A percentile compares a stretch with the other conserved stretches of the same genome.
phyloP scores from a whole-genome alignment of 2,329 filamentous ascomycete species.

The Endocalyx cinctus region DNA sequence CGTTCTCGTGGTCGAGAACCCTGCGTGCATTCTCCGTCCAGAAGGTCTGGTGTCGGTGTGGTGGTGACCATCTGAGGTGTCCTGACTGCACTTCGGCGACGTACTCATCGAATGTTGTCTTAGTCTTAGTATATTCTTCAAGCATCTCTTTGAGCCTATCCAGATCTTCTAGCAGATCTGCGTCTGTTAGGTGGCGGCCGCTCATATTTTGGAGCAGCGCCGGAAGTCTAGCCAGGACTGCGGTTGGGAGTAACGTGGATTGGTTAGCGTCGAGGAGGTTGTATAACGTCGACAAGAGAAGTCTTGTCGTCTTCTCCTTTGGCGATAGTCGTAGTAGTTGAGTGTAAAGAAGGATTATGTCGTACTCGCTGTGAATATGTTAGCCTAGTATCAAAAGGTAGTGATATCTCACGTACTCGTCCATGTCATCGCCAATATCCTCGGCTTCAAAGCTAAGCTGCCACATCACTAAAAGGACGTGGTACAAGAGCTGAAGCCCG shows the following conservation, averaged over 20 bases:
- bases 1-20: constrained; percentile 80
- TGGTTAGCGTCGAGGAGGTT: constrained; percentile 73
- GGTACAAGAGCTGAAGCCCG: constrained; percentile 87
- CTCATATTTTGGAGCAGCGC: constrained; percentile 58
- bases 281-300: constrained; percentile 82
- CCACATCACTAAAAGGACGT: constrained; percentile 91
- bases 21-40: constrained; percentile 88
- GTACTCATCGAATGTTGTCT: constrained; percentile 83
- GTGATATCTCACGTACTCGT: constrained; percentile 59
- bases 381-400: constrained; percentile 15
- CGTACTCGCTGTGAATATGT: constrained; percentile 67
- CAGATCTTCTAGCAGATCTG: constrained; percentile 60
- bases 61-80: constrained; percentile 88
- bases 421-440: constrained; percentile 66
- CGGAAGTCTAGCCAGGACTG: constrained; percentile 79
- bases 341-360: constrained; percentile 87
- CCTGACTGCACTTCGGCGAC: constrained; percentile 80
- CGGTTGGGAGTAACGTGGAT: constrained; percentile 73
- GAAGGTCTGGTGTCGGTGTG: constrained; percentile 80
- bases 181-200: constrained; percentile 59
- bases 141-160: constrained; percentile 57
- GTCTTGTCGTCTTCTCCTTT: constrained; percentile 94
- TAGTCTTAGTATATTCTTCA: constrained; percentile 64
- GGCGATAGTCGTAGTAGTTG: constrained; percentile 87
- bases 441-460: constrained; percentile 93